Evolutionary conservation across 495 filamentous ascomycete species (phyloP).

Genomic region (Pseudomonodictys pantanalensis): DNA sequence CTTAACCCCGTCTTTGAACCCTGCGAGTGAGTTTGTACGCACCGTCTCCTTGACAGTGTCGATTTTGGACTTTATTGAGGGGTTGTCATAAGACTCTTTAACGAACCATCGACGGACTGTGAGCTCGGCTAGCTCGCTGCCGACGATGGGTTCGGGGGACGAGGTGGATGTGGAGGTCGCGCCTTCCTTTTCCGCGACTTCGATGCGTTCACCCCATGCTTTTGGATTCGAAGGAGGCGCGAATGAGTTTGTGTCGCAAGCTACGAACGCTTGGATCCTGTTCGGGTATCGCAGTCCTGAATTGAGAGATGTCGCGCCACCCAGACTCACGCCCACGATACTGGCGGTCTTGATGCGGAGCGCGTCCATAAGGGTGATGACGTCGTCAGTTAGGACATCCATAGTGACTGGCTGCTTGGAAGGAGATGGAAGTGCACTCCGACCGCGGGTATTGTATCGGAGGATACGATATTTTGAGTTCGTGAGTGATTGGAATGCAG

Average conservation of each 20-base stretch:
- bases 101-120: constrained; percentile 78
- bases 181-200: constrained; percentile 59
- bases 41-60: constrained; percentile 60
- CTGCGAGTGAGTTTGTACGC: constrained; percentile 60
- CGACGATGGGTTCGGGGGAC: constrained; percentile 49
- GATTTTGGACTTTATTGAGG: constrained; percentile 47
- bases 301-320: constrained; percentile 71
- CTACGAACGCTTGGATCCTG: constrained; percentile 58
- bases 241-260: constrained; percentile 74
- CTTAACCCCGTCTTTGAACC: constrained; percentile 66
- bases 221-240: constrained; percentile 65
- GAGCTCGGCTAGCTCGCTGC: constrained; percentile 57
- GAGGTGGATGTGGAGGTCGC: constrained; percentile 39
- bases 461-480: constrained; percentile 66
- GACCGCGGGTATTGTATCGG: constrained; percentile 67
- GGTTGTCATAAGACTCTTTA: constrained; percentile 54
- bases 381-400: constrained; percentile 64
- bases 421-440: constrained; percentile 43
- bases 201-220: constrained; percentile 74
- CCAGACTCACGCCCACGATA: constrained; percentile 72
- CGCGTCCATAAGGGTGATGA: constrained; percentile 46
- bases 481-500: constrained; percentile 54
- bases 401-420: constrained; percentile 53
- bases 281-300: constrained; percentile 64
- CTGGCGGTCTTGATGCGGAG: constrained; percentile 35